Percentiles rank a stretch among this genome's conserved stretches.
Conservation (phyloP, 805 yeast genomes). For the Candida chilensis region DNA sequence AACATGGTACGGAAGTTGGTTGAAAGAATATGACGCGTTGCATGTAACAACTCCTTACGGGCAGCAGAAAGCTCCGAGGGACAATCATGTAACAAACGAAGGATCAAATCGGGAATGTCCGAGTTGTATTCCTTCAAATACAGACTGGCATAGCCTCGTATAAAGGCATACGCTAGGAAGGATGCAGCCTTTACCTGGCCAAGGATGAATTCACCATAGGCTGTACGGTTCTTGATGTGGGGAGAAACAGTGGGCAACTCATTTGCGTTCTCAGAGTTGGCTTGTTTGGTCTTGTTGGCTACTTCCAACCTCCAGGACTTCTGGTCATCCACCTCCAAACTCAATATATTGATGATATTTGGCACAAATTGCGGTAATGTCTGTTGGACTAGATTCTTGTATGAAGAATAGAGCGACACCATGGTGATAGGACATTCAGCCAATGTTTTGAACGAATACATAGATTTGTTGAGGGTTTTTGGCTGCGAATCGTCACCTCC, state of each 20-base stretch:
- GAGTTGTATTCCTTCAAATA: constrained; percentile 46
- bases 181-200: constrained; percentile 97
- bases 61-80: constrained; percentile 91
- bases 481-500: constrained; percentile 31
- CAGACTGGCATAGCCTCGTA: constrained; percentile 72
- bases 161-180: constrained; percentile 83
- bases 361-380: constrained; percentile 77
- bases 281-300: too few species aligned
- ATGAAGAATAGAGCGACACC: constrained; percentile 85
- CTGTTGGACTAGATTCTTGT: constrained; percentile 63
- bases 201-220: constrained; percentile 80
- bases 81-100: constrained; percentile 85
- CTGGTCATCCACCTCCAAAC: constrained; percentile 79
- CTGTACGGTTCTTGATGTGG: constrained; percentile 62
- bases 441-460: constrained; percentile 80
- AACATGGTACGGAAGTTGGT: constrained; percentile 80
- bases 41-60: constrained; percentile 86
- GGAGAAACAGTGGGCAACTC: constrained; percentile 61
- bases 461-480: constrained; percentile 53
- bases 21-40: constrained; percentile 88
- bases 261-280: constrained; percentile 38
- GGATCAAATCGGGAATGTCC: constrained; percentile 78
- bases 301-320: constrained; percentile 19
- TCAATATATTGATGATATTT: constrained; percentile 63
- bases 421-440: constrained; percentile 97